Evolutionary conservation across 148 eudicot genomes (phyloP), one percentile per base, ranked within the genome.

Genomic region (Suaeda aralocaspica): DNA sequence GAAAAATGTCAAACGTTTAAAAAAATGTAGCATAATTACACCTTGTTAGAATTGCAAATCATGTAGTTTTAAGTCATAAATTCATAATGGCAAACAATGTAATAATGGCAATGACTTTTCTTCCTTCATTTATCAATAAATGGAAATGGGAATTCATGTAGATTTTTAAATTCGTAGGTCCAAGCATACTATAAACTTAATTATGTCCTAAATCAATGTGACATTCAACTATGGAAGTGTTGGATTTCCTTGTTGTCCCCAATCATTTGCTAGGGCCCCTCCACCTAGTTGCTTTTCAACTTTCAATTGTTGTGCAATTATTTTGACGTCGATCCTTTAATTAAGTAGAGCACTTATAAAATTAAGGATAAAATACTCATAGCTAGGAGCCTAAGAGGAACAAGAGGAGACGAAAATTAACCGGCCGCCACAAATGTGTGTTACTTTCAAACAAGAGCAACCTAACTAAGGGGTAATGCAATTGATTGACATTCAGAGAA

Each of bases 1-100:
- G 62, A 15, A 58, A 29, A 71, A 71, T 72, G 76, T 72, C 76
- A 72, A 72, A 71, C 69, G 42, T 64, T 72, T 64, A 28, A 64
- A 46, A 53, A 34, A 19, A 64, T 72, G 29, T 41, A 53, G 19
- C 53, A 72, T 64, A 39, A 72, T 64, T 64, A 72, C 63, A 12
- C 6, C 13, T 41, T 52, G 53, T 63, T 53, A 64, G 69, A 64
- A 64, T 52, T 42, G 68, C 30, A 64, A 64, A 53, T 72, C 63
- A 72, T 53, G 69, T 72, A 52, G 63, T 64, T 72, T 62, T 64
- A 72, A 66, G 72, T n/a, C n/a, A n/a, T n/a, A n/a, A n/a, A n/a
- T n/a, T 66, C 53, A 79, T 74, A 82, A 79, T 79, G 83, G 76
- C 78, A 73, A 82, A 82, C 82, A 82, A 76, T 58, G 78, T 80